phyloP scores from a whole-genome alignment of 495 filamentous ascomycete genomes.

The Daldinia caldariorum region DNA sequence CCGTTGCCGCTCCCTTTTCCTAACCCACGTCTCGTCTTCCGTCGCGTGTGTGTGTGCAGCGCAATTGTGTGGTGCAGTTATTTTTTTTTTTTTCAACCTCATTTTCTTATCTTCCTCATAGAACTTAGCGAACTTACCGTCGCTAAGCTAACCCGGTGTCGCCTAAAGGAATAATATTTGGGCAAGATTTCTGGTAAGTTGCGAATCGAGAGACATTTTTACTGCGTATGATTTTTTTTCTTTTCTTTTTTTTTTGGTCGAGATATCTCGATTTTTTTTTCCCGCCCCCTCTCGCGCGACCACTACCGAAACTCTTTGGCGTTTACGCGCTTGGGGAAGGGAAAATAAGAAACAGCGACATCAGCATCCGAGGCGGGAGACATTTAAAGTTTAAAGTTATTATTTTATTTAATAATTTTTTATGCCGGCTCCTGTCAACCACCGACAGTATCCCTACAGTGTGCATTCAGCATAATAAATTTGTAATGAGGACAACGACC shows the following conservation, averaged over 20 bases:
- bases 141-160: slow-evolving; percentile 24
- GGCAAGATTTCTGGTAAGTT: slow-evolving; percentile 39
- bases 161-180: slow-evolving; percentile 20
- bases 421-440: slow-evolving; percentile 12
- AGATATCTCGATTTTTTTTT: slow-evolving; percentile 16
- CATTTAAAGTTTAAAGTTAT: slow-evolving; percentile 27
- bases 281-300: slow-evolving; percentile 35
- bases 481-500: neutral
- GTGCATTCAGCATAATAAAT: neutral
- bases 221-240: slow-evolving; percentile 26
- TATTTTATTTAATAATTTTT: neutral
- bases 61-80: slow-evolving; percentile 47
- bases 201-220: slow-evolving; percentile 35
- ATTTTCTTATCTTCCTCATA: slow-evolving; percentile 36
- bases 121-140: slow-evolving; percentile 32
- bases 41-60: slow-evolving; percentile 47
- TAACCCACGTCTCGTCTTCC: slow-evolving; percentile 41
- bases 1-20: slow-evolving; percentile 49
- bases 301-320: slow-evolving; percentile 2
- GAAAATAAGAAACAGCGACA: slow-evolving; percentile 23
- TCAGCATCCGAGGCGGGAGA: slow-evolving; percentile 13
- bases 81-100: slow-evolving; percentile 42
- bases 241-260: slow-evolving; percentile 23
- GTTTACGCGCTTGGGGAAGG: slow-evolving; percentile 33
- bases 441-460: slow-evolving; percentile 1